These are phyloP conservation scores for Akanthomyces lecanii DNA, from an alignment of 2,329 filamentous ascomycete genomes.

Conservation along the genomic window DNA sequence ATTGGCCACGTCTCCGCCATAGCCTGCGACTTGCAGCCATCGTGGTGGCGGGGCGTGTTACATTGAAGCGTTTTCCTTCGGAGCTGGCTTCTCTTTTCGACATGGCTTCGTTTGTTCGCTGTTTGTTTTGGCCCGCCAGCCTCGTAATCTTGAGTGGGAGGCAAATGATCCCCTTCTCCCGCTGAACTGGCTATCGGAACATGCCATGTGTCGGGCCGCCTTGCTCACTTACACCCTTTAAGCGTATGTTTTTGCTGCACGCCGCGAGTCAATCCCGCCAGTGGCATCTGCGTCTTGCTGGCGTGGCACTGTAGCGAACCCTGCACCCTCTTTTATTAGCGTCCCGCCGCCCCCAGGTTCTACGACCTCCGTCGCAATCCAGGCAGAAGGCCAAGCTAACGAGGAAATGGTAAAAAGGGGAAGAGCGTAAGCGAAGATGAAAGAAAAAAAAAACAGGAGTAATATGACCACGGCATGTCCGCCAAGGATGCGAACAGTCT, in stretches of 20 bases:
- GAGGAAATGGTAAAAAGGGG: not conserved
- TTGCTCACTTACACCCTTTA: not conserved
- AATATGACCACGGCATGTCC: not conserved
- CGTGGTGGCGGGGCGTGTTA: conserved; percentile 2
- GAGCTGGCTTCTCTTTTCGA: conserved; percentile 8
- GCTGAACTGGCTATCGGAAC: not conserved
- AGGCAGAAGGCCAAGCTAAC: not conserved
- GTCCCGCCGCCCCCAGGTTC: conserved; percentile 1
- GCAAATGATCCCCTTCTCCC: not conserved
- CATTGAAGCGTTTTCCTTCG: not conserved
- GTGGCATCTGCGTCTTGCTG: not conserved
- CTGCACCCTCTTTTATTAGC: not conserved
- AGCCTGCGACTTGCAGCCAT: not conserved
- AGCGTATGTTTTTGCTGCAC: not conserved
- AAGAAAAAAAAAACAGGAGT: not conserved
- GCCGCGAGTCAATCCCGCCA: conserved; percentile 7
- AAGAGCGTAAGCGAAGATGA: not conserved
- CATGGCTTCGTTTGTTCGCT: not conserved
- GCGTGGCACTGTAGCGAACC: not conserved
- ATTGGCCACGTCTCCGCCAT: not conserved
- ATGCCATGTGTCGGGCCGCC: conserved; percentile 8
- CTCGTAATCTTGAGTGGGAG: too few species aligned
- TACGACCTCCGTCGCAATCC: conserved; percentile 14
- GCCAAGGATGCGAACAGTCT: not conserved
- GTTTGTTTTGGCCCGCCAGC: not conserved